Evolutionary conservation across 768 basidiomycete genomes (phyloP), one percentile per base, ranked within the genome.

Genomic region (Lyophyllum atratum): DNA sequence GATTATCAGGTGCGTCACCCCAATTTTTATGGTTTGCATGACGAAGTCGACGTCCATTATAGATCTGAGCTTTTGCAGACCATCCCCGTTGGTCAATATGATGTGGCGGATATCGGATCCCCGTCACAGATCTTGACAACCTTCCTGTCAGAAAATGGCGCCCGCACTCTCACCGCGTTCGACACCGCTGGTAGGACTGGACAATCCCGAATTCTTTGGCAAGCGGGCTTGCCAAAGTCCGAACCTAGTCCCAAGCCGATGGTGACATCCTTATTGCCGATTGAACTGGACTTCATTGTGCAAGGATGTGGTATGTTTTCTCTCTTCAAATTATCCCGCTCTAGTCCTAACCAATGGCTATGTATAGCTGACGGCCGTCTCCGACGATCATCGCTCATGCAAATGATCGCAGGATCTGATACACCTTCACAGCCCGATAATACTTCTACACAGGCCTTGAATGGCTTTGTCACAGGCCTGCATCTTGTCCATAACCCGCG

Each of bases 241-340:
- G 17, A 46, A 31, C 40, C 15, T 34, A 28, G 33, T n/a, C 14
- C n/a, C n/a, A n/a, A 55, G n/a, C 37, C 57, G 9, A 62, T 63
- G 39, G 49, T 80, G 40, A 79, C 79, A 4, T 71, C 74, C 1
- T 64, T 80, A 10, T 70, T 87, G 26, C 85, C 87, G 4, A 66
- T 93, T 8, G 85, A 85, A 44, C 69, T 83, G 0, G 81, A 85
- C 33, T 53, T 70, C 0, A 74, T 94, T 24, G 61, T 93, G 31
- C 71, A 87, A 45, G 93, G 92, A 39, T 84, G 79, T 60, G 79
- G 90, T 90, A 60, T 31, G 83, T 69, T 3, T 49, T n/a, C n/a
- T n/a, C n/a, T n/a, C n/a, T n/a, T n/a, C 21, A 19, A 54, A 22
- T 3, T 46, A 10, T 22, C 21, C 31, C 2, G 37, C 26, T 6